Base-by-base conservation (phyloP, 495 filamentous ascomycete genomes). In the Penicillium paradoxum region DNA sequence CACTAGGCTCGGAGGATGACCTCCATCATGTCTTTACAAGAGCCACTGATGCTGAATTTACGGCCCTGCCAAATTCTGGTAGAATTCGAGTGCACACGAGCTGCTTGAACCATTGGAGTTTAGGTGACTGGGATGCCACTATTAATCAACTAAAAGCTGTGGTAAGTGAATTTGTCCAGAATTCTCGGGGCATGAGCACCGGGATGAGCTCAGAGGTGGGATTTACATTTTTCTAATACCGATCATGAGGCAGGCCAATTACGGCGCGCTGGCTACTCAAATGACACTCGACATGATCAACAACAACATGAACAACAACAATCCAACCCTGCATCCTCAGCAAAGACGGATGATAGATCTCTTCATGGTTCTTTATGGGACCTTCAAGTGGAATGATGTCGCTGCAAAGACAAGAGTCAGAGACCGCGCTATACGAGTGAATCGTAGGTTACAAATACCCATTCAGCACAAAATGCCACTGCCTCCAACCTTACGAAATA, bases 271-370 rank as follows among this genome's bases (percentile, higher is more conserved):
- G 40, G 40, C 40, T 43, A 43, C 40, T 43, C 40, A 43, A 43
- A 43, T 43, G 40, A 43, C 40, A 43, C 40, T 43, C 40, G 40
- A 43, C 22, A 27, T 43, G 22, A 43, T 43, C 40, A 43, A 25
- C 40, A 27, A 43, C 40, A 43, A 43, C 40, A 27, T 43, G 22
- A 43, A 43, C 19, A 43, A 43, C 40, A 43, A 43, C 40, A 43
- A 43, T 43, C 40, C 40, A 43, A 27, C 22, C 40, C 40, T 43
- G 22, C 40, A 43, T 43, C 22, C 21, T n/a, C 40, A 43, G 40
- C 40, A 43, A 43, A 43, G 40, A 43, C 40, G 40, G 10, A 43
- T 43, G 22, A 43, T 43, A 43, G 40, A 43, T 43, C 40, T 27
- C 22, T 43, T 25, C 40, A 43, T 43, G 19, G 40, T 43, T 43